These are phyloP conservation scores for Gyromitra esculenta DNA, from an alignment of 2,329 filamentous ascomycete species.

Conservation along the genomic window DNA sequence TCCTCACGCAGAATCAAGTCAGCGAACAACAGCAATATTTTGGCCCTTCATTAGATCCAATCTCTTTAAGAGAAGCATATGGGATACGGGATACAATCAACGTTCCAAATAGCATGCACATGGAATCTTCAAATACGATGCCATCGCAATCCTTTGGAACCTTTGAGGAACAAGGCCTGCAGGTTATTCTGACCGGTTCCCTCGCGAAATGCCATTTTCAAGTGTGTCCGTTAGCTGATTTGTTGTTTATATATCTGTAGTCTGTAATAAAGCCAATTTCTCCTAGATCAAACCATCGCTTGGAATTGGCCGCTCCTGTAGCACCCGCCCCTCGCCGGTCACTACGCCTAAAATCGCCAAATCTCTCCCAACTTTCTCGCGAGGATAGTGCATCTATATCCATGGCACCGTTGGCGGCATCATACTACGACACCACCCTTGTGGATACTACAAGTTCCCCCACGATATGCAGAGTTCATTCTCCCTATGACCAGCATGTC, in stretches of 20 bases:
- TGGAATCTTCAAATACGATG: slow-evolving; percentile 25
- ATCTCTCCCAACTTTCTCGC: slow-evolving; percentile 5
- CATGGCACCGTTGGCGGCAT: slow-evolving; percentile 33
- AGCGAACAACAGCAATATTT: slow-evolving; percentile 38
- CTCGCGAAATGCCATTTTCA: not conserved
- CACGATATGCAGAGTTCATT: slow-evolving; percentile 18
- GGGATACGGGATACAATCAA: slow-evolving; percentile 28
- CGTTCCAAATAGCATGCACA: slow-evolving; percentile 24
- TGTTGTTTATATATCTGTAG: slow-evolving; percentile 14
- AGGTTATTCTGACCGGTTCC: slow-evolving; percentile 30
- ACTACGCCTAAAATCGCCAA: slow-evolving; percentile 15
- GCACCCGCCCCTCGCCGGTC: slow-evolving; percentile 21
- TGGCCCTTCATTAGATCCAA: slow-evolving; percentile 16
- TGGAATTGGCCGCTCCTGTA: slow-evolving; percentile 29
- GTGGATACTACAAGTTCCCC: slow-evolving; percentile 35
- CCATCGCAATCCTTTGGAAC: slow-evolving; percentile 24
- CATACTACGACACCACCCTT: slow-evolving; percentile 43
- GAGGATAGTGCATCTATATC: slow-evolving; percentile 18
- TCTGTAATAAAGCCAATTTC: slow-evolving; percentile 37
- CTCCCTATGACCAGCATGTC: slow-evolving; percentile 33
- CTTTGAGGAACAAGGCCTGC: slow-evolving; percentile 38
- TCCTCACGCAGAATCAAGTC: slow-evolving; percentile 33
- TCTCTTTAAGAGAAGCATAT: slow-evolving; percentile 34
- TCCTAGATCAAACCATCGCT: slow-evolving; percentile 11
- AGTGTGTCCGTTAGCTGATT: slow-evolving; percentile 29